phyloP scores from a whole-genome alignment of 768 basidiomycete genomes.

The Obba rivulosa region DNA sequence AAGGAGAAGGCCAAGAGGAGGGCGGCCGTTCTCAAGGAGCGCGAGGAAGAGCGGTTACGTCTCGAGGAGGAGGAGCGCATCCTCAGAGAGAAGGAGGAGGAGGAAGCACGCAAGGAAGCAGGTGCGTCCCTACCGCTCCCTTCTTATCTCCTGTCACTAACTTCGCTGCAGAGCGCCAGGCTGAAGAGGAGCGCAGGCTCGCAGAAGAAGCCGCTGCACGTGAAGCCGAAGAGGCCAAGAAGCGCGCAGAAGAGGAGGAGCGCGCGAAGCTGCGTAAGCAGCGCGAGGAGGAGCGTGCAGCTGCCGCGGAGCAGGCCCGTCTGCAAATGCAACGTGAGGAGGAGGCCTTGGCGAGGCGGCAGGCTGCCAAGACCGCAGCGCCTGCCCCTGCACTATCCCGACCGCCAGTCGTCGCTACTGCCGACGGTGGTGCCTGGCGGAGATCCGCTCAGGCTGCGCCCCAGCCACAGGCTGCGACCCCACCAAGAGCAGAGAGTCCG shows the following conservation, averaged over 20 bases:
- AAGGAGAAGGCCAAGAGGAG: constrained; percentile 79
- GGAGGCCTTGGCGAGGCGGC: constrained; percentile 41
- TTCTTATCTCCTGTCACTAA: no score
- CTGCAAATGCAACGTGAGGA: constrained; percentile 60
- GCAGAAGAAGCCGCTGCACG: constrained; percentile 38
- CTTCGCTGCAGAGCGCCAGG: constrained; percentile 38
- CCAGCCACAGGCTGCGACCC: constrained; percentile 22
- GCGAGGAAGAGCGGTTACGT: constrained; percentile 49
- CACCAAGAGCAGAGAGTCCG: constrained; percentile 52
- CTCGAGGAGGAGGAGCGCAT: constrained; percentile 35
- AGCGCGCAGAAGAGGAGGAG: constrained; percentile 61
- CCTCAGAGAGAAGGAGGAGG: constrained; percentile 32
- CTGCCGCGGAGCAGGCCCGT: constrained; percentile 49
- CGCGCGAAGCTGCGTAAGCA: constrained; percentile 42
- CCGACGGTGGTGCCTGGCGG: constrained; percentile 23
- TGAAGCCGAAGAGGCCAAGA: constrained; percentile 47
- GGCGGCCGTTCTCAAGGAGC: constrained; percentile 47
- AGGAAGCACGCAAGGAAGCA: constrained; percentile 40
- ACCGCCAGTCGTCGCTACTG: constrained; percentile 26
- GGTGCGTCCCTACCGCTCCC: constrained; percentile 48
- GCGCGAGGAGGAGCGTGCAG: constrained; percentile 47
- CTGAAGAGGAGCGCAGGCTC: constrained; percentile 45
- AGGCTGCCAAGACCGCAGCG: constrained; percentile 32
- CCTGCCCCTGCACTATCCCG: constrained; percentile 33
- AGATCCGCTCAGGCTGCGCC: constrained; percentile 14